Conservation (phyloP, 768 basidiomycete genomes). For the Botryobasidium botryosum region DNA sequence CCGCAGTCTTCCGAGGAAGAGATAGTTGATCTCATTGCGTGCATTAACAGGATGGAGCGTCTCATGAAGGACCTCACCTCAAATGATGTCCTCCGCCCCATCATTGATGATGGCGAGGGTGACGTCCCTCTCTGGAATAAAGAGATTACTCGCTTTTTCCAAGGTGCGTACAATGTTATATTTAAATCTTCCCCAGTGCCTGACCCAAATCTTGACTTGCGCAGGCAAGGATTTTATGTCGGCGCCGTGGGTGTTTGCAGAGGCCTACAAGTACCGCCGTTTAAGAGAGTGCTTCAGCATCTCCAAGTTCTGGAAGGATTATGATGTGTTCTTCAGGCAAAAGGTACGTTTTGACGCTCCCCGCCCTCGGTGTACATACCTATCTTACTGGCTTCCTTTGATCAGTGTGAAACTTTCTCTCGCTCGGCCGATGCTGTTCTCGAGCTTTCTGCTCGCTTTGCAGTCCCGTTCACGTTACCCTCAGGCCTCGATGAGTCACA, state of each 20-base stretch:
- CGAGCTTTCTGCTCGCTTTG: slow-evolving; percentile 83
- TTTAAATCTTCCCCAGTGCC: neutral
- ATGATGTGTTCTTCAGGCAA: slow-evolving; percentile 95
- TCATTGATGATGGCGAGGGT: slow-evolving; percentile 79
- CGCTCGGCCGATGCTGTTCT: slow-evolving; percentile 86
- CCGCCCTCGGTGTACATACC: neutral
- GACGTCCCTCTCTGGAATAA: slow-evolving; percentile 96
- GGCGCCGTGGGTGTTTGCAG: slow-evolving; percentile 94
- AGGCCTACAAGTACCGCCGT: slow-evolving; percentile 84
- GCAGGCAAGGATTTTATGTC: slow-evolving; percentile 91
- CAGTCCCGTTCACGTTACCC: slow-evolving; percentile 56
- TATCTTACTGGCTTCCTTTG: too few species aligned
- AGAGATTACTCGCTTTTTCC: slow-evolving; percentile 87
- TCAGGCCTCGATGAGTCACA: slow-evolving; percentile 26
- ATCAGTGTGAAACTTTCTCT: slow-evolving; percentile 84
- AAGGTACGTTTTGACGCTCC: slow-evolving; percentile 20
- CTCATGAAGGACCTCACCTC: slow-evolving; percentile 77
- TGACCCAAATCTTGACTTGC: slow-evolving; percentile 21
- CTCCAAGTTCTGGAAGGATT: slow-evolving; percentile 76
- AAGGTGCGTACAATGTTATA: slow-evolving; percentile 40
- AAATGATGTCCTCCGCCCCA: slow-evolving; percentile 63
- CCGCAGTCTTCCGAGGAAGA: slow-evolving; percentile 57
- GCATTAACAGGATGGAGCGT: slow-evolving; percentile 77
- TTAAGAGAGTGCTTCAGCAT: slow-evolving; percentile 87
- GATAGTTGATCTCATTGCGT: slow-evolving; percentile 67